phyloP scores from a whole-genome alignment of 345 rosid genomes.

The Sisymbrium irio region DNA sequence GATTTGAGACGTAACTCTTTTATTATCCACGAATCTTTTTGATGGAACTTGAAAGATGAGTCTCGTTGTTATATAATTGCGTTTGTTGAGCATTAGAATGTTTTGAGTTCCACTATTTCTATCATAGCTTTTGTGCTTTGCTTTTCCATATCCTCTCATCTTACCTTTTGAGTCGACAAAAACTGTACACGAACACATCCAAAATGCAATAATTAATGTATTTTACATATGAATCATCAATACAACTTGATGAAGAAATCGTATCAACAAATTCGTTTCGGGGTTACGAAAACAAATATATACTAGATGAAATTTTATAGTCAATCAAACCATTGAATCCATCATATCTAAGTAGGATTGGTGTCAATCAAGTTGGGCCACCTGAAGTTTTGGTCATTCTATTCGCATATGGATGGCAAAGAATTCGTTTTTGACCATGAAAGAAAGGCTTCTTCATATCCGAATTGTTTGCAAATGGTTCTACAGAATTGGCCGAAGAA shows the following conservation, averaged over 20 bases:
- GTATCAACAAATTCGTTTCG: background rate
- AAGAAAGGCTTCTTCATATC: background rate
- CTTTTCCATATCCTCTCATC: conserved; percentile 1
- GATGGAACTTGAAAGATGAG: conserved; percentile 21
- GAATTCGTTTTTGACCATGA: background rate
- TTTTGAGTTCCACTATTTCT: conserved; percentile 4
- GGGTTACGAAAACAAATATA: background rate
- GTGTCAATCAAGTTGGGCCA: background rate
- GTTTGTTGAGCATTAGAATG: conserved; percentile 26
- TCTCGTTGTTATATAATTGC: background rate
- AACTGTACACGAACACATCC: background rate
- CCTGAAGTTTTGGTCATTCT: background rate
- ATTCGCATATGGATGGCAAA: background rate
- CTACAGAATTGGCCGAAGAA: background rate
- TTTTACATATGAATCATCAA: background rate
- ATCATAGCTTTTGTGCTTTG: background rate
- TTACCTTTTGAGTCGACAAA: conserved; percentile 26
- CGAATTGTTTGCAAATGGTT: background rate
- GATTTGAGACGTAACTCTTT: conserved; percentile 10
- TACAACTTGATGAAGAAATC: background rate
- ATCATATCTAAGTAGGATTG: background rate
- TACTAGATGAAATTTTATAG: background rate
- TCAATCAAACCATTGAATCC: background rate
- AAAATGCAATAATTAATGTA: background rate
- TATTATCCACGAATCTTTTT: conserved; percentile 10